Conservation (phyloP, 2,329 filamentous ascomycete genomes). For the Fusarium armeniacum region DNA sequence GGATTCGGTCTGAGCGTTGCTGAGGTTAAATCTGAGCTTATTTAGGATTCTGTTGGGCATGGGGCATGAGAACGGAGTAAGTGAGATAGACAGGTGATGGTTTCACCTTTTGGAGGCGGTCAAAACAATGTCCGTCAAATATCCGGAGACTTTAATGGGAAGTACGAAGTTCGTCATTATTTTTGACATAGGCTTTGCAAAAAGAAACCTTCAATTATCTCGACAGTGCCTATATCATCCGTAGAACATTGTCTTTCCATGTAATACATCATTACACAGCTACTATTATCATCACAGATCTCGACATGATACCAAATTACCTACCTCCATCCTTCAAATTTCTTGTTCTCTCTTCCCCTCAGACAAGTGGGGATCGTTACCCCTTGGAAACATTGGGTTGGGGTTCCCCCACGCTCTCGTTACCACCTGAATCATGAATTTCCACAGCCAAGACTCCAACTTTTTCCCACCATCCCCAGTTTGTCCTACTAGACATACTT, state of each 20-base stretch:
- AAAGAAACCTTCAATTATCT: neutral
- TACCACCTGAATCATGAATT: conserved; percentile 9
- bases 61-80: neutral
- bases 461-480: neutral
- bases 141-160: neutral
- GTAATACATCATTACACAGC: neutral
- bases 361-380: neutral
- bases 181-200: neutral
- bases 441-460: conserved; percentile 2
- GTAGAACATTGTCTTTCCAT: too few relatives aligned
- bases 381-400: conserved; percentile 1
- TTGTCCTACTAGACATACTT: neutral
- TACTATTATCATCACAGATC: neutral
- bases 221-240: too few relatives aligned
- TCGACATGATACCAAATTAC: neutral
- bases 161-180: neutral
- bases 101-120: neutral
- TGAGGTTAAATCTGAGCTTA: conserved; percentile 9
- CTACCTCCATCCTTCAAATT: neutral
- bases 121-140: neutral
- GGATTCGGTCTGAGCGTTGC: neutral
- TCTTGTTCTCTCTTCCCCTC: neutral
- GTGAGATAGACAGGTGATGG: neutral
- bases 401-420: conserved; percentile 8
- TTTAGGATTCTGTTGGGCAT: neutral